Base-by-base conservation (phyloP, 2,329 filamentous ascomycete species). In the Metarhizium humberi region DNA sequence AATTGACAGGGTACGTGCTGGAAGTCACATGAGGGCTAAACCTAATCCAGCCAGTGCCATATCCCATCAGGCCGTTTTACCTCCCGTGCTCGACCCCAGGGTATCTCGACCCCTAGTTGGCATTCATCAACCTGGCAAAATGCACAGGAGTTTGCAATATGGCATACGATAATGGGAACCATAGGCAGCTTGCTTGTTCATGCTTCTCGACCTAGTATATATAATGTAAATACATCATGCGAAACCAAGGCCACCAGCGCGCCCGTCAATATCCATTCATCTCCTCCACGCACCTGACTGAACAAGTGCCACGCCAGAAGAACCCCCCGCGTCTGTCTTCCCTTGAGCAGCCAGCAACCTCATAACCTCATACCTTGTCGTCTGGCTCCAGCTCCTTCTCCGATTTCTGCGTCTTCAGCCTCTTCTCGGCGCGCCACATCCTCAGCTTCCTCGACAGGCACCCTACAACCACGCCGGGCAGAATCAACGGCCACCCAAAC, bases 381-480 rank as follows among this genome's bases (percentile, higher is more conserved):
- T n/a, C 42, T 8, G 29, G 8, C 51, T 54, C 51, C 43, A 25
- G 40, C 20, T 46, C 40, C 36, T 76, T 75, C 67, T 63, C 75
- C 57, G 73, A 78, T 59, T 70, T 80, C 36, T 70, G 69, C n/a
- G 77, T 78, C 60, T 70, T 80, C 34, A 70, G 69, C n/a, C 76
- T 71, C 52, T 65, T 78, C 30, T 66, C 69, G 5, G 57, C 65
- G 51, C 67, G 66, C 38, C 59, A 53, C 47, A n/a, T 51, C 57
- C 14, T 69, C 6, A 73, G 73, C 2, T 73, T 91, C 51, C 80
- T 86, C 69, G 73, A 82, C 53, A 88, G 89, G 71, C 92, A 94
- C 74, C 80, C 95, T 32, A 77, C 85, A 64, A 87, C 84, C 60
- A 80, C 85, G 63, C 92, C 88, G 0, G 75, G 73, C 52, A 82